A percentile compares a stretch with the other conserved stretches of the same genome.
Conservation (phyloP, 345 rosid genomes). For the Erodium maritimum region DNA sequence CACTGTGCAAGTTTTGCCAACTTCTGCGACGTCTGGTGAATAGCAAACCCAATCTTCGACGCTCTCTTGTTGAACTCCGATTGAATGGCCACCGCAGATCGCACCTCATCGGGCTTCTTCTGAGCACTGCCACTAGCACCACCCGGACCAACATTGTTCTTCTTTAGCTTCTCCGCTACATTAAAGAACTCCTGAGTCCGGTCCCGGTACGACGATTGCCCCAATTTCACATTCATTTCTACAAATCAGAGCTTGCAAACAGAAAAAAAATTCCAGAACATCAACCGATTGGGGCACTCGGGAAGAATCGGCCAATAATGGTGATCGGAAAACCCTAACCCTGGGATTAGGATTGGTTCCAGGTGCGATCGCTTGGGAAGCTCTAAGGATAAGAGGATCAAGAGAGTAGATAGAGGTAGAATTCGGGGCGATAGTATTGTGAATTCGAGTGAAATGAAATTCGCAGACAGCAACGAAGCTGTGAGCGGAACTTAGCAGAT, state of each 20-base stretch:
- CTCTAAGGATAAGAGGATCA: no score
- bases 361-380: no score
- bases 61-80: conserved; percentile 53
- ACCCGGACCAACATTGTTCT: conserved; percentile 23
- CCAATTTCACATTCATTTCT: conserved; percentile 20
- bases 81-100: conserved; percentile 38
- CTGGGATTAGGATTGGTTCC: no score
- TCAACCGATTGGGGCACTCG: no score
- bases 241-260: neutral
- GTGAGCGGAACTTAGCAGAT: no score
- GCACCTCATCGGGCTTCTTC: conserved; percentile 27
- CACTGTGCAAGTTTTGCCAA: conserved; percentile 45
- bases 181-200: conserved; percentile 46
- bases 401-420: no score
- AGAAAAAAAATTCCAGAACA: no score
- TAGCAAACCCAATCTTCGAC: conserved; percentile 46
- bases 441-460: no score
- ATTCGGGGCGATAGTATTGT: no score
- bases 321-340: no score
- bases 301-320: no score
- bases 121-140: conserved; percentile 20
- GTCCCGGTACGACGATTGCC: conserved; percentile 39
- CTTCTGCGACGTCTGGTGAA: conserved; percentile 56
- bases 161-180: conserved; percentile 45
- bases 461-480: no score